Base-by-base conservation (phyloP, 2,329 filamentous ascomycete genomes). In the Nemania serpens region DNA sequence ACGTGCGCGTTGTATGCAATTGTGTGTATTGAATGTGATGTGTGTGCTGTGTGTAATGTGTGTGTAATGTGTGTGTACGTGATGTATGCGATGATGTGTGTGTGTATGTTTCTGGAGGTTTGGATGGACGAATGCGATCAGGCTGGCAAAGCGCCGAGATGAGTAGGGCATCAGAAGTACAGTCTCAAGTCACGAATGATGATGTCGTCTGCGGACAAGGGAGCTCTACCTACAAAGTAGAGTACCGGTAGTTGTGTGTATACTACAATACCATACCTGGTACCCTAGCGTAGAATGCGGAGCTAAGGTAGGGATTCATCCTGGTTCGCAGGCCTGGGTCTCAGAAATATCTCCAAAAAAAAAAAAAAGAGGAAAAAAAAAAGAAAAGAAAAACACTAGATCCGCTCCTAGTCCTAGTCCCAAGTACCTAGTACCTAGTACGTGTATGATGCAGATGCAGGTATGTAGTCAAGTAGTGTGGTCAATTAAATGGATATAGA, bases 331-430 rank as follows among this genome's bases (percentile, higher is more conserved):
- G 22, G 49, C 39, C 41, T 11, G n/a, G n/a, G 60, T 54, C 61
- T 54, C 50, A 63, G 36, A 48, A 48, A 50, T 54, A 52, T 51
- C 47, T 58, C 51, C 54, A 29, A 29, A 4, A 29, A 29, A 29
- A 29, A 29, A 29, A 29, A 4, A 3, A 29, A 29, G 3, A 29
- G 7, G 25, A 29, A 29, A 29, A 29, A 29, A 29, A 29, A 29
- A 4, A 29, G 25, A 29, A 29, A 29, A 29, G 7, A 29, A 29
- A 29, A 29, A 29, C 3, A 7, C 25, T 29, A 29, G 62, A 50
- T 59, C 59, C 62, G 50, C 61, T 58, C 29, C 34, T 55, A 49
- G 55, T n/a, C n/a, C n/a, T n/a, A n/a, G 54, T 33, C 51, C 55
- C 48, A 20, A 7, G 17, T 49, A 17, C 10, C 36, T 29, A 29